phyloP scores from a whole-genome alignment of 1,139 yeast genomes.

The Zygoascus sp. region DNA sequence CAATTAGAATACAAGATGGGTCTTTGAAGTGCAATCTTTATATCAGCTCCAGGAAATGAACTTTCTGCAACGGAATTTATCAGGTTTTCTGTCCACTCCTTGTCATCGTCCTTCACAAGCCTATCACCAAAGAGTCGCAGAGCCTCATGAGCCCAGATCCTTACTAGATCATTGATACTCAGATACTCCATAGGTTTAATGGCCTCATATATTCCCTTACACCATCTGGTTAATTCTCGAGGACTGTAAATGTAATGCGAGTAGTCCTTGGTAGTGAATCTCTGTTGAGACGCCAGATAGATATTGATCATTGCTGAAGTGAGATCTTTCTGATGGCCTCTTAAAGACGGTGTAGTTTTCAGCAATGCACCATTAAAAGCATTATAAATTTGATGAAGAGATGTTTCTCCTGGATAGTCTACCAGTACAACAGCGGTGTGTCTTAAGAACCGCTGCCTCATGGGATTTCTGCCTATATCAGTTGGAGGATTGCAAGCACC shows the following conservation, averaged over 20 bases:
- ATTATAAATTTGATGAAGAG: slow-evolving; percentile 64
- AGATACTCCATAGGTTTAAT: slow-evolving; percentile 40
- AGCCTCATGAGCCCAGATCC: slow-evolving; percentile 83
- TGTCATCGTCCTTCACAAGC: slow-evolving; percentile 48
- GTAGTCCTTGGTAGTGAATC: slow-evolving; percentile 41
- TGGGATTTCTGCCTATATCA: slow-evolving; percentile 65
- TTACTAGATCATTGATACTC: slow-evolving; percentile 44
- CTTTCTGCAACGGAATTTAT: slow-evolving; percentile 39
- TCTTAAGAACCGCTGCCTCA: slow-evolving; percentile 63
- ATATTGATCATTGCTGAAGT: slow-evolving; percentile 67
- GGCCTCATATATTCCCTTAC: slow-evolving; percentile 66
- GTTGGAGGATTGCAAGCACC: slow-evolving; percentile 94
- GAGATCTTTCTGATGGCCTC: slow-evolving; percentile 50
- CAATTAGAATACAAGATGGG: slow-evolving; percentile 71
- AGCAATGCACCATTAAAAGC: slow-evolving; percentile 56
- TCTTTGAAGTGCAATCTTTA: slow-evolving; percentile 36
- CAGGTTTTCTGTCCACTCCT: slow-evolving; percentile 47
- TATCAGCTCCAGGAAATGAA: slow-evolving; percentile 48
- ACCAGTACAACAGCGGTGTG: slow-evolving; percentile 67
- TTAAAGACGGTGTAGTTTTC: slow-evolving; percentile 57
- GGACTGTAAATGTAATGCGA: slow-evolving; percentile 78
- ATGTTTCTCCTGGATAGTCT: slow-evolving; percentile 68
- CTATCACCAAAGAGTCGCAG: slow-evolving; percentile 73
- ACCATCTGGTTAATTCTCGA: slow-evolving; percentile 87
- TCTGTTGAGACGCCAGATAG: slow-evolving; percentile 45